Base-by-base conservation (phyloP, 495 filamentous ascomycete genomes). In the Daldinia grandis region DNA sequence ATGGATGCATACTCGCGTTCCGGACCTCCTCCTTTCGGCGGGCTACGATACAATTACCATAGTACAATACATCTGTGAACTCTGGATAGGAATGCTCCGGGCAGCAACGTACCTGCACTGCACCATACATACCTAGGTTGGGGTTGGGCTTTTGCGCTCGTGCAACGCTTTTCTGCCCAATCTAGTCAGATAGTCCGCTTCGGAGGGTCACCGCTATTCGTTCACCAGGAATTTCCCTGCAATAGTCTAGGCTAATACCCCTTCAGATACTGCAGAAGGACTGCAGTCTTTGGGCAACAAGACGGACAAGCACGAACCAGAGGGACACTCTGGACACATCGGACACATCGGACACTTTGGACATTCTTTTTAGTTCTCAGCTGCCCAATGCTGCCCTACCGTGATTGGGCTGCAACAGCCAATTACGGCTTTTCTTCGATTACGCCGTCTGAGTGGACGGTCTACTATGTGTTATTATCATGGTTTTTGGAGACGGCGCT, bases 371-470 rank as follows among this genome's bases (percentile, higher is more conserved):
- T 66, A 60, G 65, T 19, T 50, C 68, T 76, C 68, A 72, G 70
- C 62, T 75, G 75, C 75, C 75, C 73, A 77, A 77, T 73, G 75
- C 56, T 76, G 73, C 75, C 75, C 75, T 77, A 77, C 73, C 58
- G 56, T 64, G 64, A 69, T 72, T 66, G 58, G 70, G 69, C 70
- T 69, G 58, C 71, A 73, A 72, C 25, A 47, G 30, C 70, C 70
- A 72, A 72, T 72, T 50, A 62, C 61, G 40, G 56, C 58, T 56
- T 44, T 60, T 33, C 4, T 28, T 53, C 61, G 2, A 60, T 72
- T 30, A 64, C 59, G 54, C 57, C 38, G n/a, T 28, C 53, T 54
- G 47, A 68, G 53, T 62, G 70, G 61, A 19, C 44, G 51, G 30
- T 24, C 51, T 68, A 53, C 59, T n/a, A 51, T 58, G 62, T 62